Evolutionary conservation across 257 asterid species (phyloP).

Genomic region (Penstemon davidsonii): DNA sequence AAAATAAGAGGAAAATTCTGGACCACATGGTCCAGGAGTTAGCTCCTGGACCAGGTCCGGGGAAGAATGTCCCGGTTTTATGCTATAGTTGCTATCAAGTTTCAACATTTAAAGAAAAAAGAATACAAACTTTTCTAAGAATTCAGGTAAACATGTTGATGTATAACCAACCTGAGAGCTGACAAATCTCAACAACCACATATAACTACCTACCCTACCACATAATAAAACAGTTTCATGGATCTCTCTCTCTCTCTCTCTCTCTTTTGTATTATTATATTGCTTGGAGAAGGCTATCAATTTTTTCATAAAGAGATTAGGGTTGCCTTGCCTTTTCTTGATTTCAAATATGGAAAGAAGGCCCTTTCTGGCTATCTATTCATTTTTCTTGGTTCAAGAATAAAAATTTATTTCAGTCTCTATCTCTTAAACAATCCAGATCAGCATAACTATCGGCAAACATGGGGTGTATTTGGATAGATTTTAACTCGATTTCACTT

Average conservation of each 20-base stretch:
- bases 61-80: too few species aligned
- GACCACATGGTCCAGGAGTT: too few species aligned
- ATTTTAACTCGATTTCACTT: too few species aligned
- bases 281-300: slow-evolving; percentile 11
- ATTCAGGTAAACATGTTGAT: background rate
- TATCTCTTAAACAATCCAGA: background rate
- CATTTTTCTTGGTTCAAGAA: background rate
- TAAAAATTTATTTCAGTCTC: background rate
- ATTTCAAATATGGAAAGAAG: background rate
- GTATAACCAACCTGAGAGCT: slow-evolving; percentile 1
- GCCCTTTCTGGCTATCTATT: too few species aligned
- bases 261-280: background rate
- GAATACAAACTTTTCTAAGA: background rate
- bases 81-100: background rate
- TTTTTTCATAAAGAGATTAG: slow-evolving; percentile 3
- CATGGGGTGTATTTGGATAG: too few species aligned
- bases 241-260: slow-evolving; percentile 13
- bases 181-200: background rate
- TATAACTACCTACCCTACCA: slow-evolving; percentile 15
- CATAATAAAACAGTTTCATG: slow-evolving; percentile 11
- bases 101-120: background rate
- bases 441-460: background rate
- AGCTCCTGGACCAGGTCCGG: too few species aligned
- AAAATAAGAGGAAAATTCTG: too few species aligned
- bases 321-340: slow-evolving; percentile 3